These are phyloP conservation scores for Wallacemonas sp. DNA, from an alignment of 208 protist species.

Conservation along the genomic window DNA sequence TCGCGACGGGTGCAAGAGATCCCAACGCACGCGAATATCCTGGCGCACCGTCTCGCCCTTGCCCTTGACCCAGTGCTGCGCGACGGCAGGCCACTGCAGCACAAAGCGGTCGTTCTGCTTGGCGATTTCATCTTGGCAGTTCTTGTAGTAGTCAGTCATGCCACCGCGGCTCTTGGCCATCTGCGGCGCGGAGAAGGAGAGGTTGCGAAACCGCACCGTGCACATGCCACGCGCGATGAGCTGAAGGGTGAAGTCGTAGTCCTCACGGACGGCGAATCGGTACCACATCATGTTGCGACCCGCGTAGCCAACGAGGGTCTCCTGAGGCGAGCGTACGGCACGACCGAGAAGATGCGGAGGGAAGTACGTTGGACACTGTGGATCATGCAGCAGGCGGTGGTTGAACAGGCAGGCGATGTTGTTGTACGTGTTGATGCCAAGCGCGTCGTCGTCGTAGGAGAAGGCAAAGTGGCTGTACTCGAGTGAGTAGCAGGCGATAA, in stretches of 20 bases:
- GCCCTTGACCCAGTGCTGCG: constrained; percentile 77
- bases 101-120: constrained; percentile 75
- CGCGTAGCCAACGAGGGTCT: constrained; percentile 44
- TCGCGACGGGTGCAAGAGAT: constrained; percentile 60
- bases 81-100: constrained; percentile 67
- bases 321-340: constrained; percentile 37
- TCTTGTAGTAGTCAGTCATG: constrained; percentile 90
- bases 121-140: constrained; percentile 61
- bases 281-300: constrained; percentile 71
- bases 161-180: constrained; percentile 84
- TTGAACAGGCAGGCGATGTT: constrained; percentile 89
- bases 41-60: constrained; percentile 54
- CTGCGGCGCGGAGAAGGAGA: constrained; percentile 79
- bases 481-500: constrained; percentile 69
- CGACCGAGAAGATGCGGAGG: constrained; percentile 18
- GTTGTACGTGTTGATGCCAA: constrained; percentile 85
- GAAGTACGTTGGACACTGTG: constrained; percentile 46
- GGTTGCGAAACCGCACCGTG: constrained; percentile 78
- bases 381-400: constrained; percentile 65
- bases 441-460: constrained; percentile 35
- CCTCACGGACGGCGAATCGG: constrained; percentile 83
- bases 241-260: constrained; percentile 91
- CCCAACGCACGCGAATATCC: constrained; percentile 81
- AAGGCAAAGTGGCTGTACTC: constrained; percentile 82
- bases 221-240: constrained; percentile 74